A percentile compares a stretch with the other conserved stretches of the same genome.
Conservation (phyloP, 495 filamentous ascomycete genomes). For the Tricharina praecox region DNA sequence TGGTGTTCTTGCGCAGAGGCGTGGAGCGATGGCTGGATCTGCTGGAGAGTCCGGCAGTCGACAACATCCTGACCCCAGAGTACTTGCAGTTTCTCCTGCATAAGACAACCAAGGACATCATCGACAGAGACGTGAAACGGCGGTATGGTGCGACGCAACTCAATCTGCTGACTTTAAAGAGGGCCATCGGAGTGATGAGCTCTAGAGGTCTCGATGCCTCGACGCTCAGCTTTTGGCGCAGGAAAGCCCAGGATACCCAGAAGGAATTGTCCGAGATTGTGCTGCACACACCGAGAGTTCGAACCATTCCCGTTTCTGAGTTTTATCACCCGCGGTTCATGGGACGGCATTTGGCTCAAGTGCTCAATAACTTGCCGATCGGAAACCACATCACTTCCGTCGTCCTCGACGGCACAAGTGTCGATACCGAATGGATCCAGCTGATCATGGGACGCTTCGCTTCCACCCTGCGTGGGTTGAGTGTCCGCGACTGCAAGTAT, state of each 20-base stretch:
- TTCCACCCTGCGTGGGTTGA: constrained; percentile 13
- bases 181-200: not conserved
- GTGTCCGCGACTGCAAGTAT: constrained; percentile 15
- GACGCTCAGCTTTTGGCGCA: too few species aligned
- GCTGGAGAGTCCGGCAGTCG: not conserved
- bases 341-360: constrained; percentile 13
- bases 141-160: not conserved
- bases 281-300: not conserved
- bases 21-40: constrained; percentile 9
- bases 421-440: constrained; percentile 13
- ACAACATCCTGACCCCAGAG: not conserved
- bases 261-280: not conserved
- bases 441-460: constrained; percentile 5
- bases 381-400: constrained; percentile 14
- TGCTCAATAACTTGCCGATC: constrained; percentile 10
- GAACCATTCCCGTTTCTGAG: not conserved
- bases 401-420: constrained; percentile 17
- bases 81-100: not conserved
- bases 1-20: constrained; percentile 11
- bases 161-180: not conserved
- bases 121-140: too few species aligned
- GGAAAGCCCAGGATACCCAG: not conserved
- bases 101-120: not conserved
- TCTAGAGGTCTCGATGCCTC: not conserved
- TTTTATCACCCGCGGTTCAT: constrained; percentile 9